phyloP scores from a whole-genome alignment of 371 early-diverging fungal species.

The Quaeritorhiza haematococci region DNA sequence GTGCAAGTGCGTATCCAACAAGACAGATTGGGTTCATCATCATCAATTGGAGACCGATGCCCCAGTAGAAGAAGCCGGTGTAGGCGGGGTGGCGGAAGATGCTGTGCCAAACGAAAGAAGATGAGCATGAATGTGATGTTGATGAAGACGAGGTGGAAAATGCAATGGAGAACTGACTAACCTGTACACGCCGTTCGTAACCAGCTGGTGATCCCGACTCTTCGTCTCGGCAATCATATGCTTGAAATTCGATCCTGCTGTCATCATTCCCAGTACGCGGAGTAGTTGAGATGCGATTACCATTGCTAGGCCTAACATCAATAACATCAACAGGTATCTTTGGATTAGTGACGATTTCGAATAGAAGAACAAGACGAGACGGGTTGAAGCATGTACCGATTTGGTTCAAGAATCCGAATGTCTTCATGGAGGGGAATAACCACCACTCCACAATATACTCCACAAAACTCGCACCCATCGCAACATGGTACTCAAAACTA shows the following conservation, averaged over 20 bases:
- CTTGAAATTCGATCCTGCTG: slow-evolving; percentile 73
- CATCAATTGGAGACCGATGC: slow-evolving; percentile 59
- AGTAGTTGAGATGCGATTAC: slow-evolving; percentile 61
- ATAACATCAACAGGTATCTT: not conserved
- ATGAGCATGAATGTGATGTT: not conserved
- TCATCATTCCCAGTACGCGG: slow-evolving; percentile 73
- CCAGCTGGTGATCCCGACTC: slow-evolving; percentile 61
- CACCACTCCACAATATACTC: slow-evolving; percentile 67
- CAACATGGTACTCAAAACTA: slow-evolving; percentile 65
- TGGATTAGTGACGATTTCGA: not conserved
- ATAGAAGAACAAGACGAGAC: not conserved
- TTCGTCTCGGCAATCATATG: slow-evolving; percentile 67
- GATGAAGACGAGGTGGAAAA: slow-evolving; percentile 7
- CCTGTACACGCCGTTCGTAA: slow-evolving; percentile 74
- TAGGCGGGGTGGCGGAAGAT: slow-evolving; percentile 87
- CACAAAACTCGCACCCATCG: slow-evolving; percentile 58
- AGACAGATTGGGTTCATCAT: slow-evolving; percentile 71
- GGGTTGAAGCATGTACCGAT: slow-evolving; percentile 36
- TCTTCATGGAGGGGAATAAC: slow-evolving; percentile 59
- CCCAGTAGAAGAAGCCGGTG: slow-evolving; percentile 86
- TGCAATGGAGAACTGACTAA: slow-evolving; percentile 25
- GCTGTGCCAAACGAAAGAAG: not conserved
- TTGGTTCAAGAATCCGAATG: slow-evolving; percentile 46
- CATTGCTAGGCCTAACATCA: slow-evolving; percentile 47
- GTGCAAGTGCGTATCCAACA: slow-evolving; percentile 53